Base-by-base conservation (phyloP, 192 early-diverging fungal genomes). In the Coemansia umbellata region DNA sequence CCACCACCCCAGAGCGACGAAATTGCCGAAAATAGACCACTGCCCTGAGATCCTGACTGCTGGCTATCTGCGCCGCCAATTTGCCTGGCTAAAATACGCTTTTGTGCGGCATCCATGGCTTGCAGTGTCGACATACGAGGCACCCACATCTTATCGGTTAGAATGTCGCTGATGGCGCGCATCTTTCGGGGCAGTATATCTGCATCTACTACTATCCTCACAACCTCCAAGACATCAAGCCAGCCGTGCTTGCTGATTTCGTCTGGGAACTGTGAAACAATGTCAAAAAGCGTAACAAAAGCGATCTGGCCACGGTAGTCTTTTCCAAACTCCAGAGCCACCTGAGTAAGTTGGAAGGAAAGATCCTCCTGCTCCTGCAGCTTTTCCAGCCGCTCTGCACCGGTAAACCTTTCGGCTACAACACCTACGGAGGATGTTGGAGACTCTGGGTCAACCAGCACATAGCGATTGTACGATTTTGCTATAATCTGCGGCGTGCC, bases 261-360 rank as follows among this genome's bases (percentile, higher is more conserved):
- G 77, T 31, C 61, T 69, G 35, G 80, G 78, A 37, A 92, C 75
- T 22, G 82, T 8, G 58, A n/a, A 0, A 37, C 56, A 22, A 72
- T 22, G 24, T 62, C 85, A 70, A 97, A 91, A 51, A 92, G 78
- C n/a, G 95, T 78, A 5, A 94, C 87, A 35, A 91, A 80, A 5
- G 91, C 92, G 42, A 95, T 74, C 72, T 97, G 94, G n/a, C 87
- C 88, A 35, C 87, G 85, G 55, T 89, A 90, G 55, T 88, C 91
- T 31, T 84, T 78, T 47, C 95, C 95, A 81, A 99, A 89, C 31
- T 93, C 88, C 17, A 94, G 82, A 0, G 87, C 80, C 35, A 82
- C 56, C 30, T 84, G 77, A 11, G 86, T 86, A 11, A 91, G 49
- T 47, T 66, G 62, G 11, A 66, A 50, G 5, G 62, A 55, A 21